A percentile compares a stretch with the other conserved stretches of the same genome.
These are phyloP conservation scores for Ustilago hordei DNA, from an alignment of 1,284 basidiomycete genomes.

Conservation along the genomic window DNA sequence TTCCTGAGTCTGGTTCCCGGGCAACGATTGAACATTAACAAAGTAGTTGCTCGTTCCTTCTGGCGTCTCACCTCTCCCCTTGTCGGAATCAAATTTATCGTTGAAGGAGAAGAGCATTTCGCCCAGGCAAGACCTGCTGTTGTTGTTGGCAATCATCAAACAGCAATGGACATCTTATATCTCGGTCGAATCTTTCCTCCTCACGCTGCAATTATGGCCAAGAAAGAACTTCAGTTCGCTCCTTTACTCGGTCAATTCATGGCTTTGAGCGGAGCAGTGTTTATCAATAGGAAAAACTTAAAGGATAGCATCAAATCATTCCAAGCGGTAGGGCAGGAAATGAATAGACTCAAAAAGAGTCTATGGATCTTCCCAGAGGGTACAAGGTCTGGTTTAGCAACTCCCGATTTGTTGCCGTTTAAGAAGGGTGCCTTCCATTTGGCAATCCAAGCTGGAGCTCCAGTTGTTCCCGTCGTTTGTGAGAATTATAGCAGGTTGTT, in stretches of 20 bases:
- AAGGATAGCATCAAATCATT: slow-evolving; percentile 81
- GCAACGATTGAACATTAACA: slow-evolving; percentile 85
- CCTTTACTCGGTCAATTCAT: slow-evolving; percentile 91
- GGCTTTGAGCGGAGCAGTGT: slow-evolving; percentile 89
- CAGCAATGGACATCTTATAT: slow-evolving; percentile 70
- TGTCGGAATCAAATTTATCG: slow-evolving; percentile 79
- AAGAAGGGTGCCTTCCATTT: slow-evolving; percentile 99
- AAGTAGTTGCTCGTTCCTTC: slow-evolving; percentile 85
- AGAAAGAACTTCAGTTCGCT: slow-evolving; percentile 86
- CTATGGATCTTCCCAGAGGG: slow-evolving; percentile 70
- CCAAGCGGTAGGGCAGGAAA: slow-evolving; percentile 80
- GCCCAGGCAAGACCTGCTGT: slow-evolving; percentile 76
- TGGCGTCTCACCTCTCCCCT: slow-evolving; percentile 78
- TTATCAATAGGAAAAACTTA: slow-evolving; percentile 88
- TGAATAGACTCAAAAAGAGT: slow-evolving; percentile 77
- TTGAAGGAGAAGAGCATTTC: slow-evolving; percentile 89
- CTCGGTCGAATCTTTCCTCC: slow-evolving; percentile 89
- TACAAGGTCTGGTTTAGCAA: slow-evolving; percentile 71
- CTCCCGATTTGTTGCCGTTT: slow-evolving; percentile 76
- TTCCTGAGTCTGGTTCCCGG: slow-evolving; percentile 78
- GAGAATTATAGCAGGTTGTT: slow-evolving; percentile 89
- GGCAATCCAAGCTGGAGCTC: slow-evolving; percentile 82
- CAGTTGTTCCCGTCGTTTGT: slow-evolving; percentile 87
- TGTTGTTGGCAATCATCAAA: slow-evolving; percentile 90
- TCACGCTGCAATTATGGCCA: slow-evolving; percentile 88